Conservation (phyloP, 257 asterid species). For the Solanum neorickii region DNA sequence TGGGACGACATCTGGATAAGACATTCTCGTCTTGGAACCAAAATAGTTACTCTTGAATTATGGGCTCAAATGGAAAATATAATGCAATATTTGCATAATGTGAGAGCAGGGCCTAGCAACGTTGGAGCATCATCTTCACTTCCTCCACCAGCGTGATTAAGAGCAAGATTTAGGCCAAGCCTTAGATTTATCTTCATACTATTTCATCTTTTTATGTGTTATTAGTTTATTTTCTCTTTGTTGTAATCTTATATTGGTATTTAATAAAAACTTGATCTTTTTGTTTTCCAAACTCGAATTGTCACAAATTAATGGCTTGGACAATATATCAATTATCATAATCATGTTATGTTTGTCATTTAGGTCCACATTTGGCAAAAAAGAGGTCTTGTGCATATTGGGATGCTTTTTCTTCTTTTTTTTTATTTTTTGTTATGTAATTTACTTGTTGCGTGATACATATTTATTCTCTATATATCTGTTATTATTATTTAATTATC, state of each 20-base stretch:
- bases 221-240: no score
- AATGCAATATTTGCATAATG: background rate
- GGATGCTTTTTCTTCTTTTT: background rate
- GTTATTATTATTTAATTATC: background rate
- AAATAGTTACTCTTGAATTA: no score
- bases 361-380: background rate
- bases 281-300: background rate
- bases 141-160: background rate
- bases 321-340: background rate
- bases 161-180: no score
- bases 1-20: no score
- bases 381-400: background rate
- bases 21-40: no score
- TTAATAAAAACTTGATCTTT: no score
- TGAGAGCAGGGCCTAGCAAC: background rate
- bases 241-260: no score
- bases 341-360: background rate
- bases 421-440: background rate
- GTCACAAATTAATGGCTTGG: background rate
- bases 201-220: no score
- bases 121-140: background rate
- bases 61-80: background rate
- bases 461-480: background rate
- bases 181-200: no score
- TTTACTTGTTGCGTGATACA: no score